Percentiles rank a stretch among this genome's conserved stretches.
Conservation (phyloP, 805 yeast genomes). For the Priceomyces carsonii region DNA sequence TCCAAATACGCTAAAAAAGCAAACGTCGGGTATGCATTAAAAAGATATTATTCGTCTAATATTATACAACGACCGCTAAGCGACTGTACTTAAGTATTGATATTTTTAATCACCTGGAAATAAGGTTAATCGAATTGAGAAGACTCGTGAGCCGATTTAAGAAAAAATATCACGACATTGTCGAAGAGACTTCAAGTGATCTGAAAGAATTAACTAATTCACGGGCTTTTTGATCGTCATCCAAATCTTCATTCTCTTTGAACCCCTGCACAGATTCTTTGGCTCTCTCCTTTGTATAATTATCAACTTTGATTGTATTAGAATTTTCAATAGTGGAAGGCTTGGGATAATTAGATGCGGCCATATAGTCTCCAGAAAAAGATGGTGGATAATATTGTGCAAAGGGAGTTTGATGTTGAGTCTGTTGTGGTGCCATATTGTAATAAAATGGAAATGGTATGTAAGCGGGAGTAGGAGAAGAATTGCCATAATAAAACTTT, state of each 20-base stretch:
- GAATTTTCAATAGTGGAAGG: neutral
- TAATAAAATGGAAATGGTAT: conserved; percentile 12
- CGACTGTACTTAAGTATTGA: too few relatives aligned
- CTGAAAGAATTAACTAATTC: conserved; percentile 27
- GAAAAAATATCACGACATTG: neutral
- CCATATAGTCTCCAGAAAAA: neutral
- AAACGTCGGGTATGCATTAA: too few relatives aligned
- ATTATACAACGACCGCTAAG: too few relatives aligned
- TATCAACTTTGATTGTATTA: conserved; percentile 6
- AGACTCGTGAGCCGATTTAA: too few relatives aligned
- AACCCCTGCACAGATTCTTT: too few relatives aligned
- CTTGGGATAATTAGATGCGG: conserved; percentile 1
- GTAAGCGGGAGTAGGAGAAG: conserved; percentile 5
- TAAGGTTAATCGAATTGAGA: too few relatives aligned
- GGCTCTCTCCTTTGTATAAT: conserved; percentile 7
- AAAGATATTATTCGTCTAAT: too few relatives aligned
- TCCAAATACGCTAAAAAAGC: too few relatives aligned
- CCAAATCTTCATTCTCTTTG: conserved; percentile 3
- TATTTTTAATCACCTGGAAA: too few relatives aligned
- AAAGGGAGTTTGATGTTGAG: neutral
- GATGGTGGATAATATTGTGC: conserved; percentile 3
- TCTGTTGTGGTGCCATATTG: neutral
- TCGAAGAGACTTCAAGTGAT: conserved; percentile 7
- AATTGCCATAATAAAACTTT: conserved; percentile 26
- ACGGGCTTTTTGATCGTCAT: conserved; percentile 30